These are phyloP conservation scores for Phytophthora agathidicida DNA, from an alignment of 352 stramenopile species.

Conservation along the genomic window DNA sequence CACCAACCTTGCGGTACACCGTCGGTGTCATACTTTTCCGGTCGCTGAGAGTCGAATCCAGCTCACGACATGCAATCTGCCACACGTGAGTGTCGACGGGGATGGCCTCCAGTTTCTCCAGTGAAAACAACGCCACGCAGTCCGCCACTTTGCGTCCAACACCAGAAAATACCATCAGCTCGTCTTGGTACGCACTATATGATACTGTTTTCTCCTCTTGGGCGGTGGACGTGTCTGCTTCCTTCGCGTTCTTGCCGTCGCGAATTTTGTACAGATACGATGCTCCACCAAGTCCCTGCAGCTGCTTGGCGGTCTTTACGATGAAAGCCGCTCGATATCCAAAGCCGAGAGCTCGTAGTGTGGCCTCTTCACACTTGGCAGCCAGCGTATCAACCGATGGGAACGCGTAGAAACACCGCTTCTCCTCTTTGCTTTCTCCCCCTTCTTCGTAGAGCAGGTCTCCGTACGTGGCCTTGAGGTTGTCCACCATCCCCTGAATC, in stretches of 20 bases:
- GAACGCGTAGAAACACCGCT: constrained; percentile 86
- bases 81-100: constrained; percentile 98
- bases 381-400: constrained; percentile 84
- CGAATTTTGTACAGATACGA: constrained; percentile 68
- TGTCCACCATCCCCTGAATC: constrained; percentile 94
- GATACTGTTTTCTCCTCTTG: background rate
- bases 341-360: constrained; percentile 88
- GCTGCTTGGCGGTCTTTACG: constrained; percentile 76
- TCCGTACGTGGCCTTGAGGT: constrained; percentile 91
- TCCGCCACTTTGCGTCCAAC: constrained; percentile 97
- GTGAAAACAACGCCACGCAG: constrained; percentile 97
- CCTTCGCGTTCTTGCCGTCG: constrained; percentile 28
- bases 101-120: constrained; percentile 93
- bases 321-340: constrained; percentile 92
- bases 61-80: constrained; percentile 93
- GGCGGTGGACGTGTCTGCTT: no score
- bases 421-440: background rate
- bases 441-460: constrained; percentile 47
- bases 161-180: constrained; percentile 76
- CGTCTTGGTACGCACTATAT: constrained; percentile 49
- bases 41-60: constrained; percentile 51
- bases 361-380: constrained; percentile 71
- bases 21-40: constrained; percentile 84
- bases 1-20: constrained; percentile 89
- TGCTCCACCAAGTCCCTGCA: constrained; percentile 67